Conservation (phyloP, 2,329 filamentous ascomycete genomes). For the Aspergillus tubingensis region DNA sequence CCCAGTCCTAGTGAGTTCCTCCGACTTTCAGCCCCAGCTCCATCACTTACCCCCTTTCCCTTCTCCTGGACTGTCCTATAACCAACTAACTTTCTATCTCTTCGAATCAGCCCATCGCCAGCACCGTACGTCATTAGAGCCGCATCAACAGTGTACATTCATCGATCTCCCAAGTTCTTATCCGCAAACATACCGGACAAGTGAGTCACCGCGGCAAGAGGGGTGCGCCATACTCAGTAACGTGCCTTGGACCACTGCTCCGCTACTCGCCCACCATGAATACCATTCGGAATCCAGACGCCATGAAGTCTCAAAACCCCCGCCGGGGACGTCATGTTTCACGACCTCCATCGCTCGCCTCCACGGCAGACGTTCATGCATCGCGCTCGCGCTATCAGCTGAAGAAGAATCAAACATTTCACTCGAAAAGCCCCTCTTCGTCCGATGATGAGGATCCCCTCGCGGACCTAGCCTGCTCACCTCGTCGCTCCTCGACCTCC, state of each 20-base stretch:
- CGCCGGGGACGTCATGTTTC: constrained; percentile 37
- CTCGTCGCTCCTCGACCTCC: constrained; percentile 65
- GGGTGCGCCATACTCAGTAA: not conserved
- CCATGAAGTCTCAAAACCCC: constrained; percentile 17
- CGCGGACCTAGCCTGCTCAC: constrained; percentile 52
- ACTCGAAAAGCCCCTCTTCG: constrained; percentile 45
- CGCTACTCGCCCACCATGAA: constrained; percentile 12
- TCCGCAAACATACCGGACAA: not conserved
- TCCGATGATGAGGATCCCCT: constrained; percentile 42
- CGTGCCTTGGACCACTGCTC: not conserved
- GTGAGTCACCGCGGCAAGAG: not conserved
- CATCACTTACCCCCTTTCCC: not conserved
- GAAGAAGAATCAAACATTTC: constrained; percentile 69
- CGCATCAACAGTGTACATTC: not conserved
- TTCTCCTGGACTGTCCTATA: not conserved
- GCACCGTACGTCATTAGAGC: not conserved
- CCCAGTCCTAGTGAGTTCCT: not conserved
- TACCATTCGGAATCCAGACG: constrained; percentile 10
- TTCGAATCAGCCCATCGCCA: not conserved
- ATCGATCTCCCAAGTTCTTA: not conserved
- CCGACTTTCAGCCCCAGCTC: not conserved
- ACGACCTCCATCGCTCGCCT: constrained; percentile 30
- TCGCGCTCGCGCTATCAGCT: constrained; percentile 51
- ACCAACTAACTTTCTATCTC: not conserved
- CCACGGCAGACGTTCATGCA: constrained; percentile 21